Base-by-base conservation (phyloP, 2,329 filamentous ascomycete genomes). In the Ophiostoma triangulosporum region DNA sequence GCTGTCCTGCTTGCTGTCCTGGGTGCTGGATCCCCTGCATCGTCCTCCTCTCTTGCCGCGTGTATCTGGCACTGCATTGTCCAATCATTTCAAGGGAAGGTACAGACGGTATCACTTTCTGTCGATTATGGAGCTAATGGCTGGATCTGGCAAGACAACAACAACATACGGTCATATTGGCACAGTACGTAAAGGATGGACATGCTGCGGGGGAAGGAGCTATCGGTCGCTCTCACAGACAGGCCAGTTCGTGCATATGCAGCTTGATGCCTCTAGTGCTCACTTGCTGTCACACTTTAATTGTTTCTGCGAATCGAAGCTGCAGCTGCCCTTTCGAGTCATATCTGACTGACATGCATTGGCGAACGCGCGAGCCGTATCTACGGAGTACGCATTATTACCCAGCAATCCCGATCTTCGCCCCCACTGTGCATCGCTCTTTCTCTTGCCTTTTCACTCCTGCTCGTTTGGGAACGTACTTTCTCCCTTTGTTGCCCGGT, bases 271-370 rank as follows among this genome's bases (percentile, higher is more conserved):
- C 24, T 38, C 32, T 27, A 38, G 20, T n/a, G 20, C 31, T 29
- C n/a, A 14, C 35, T 27, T 26, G 38, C 52, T 26, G 31, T 38
- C 35, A 48, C 38, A 48, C 53, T 20, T 31, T 29, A 38, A 26
- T 15, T 43, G 32, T 29, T 51, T 54, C 48, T 54, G 24, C 52
- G 38, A 51, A 50, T 54, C 15, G 48, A 14, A 50, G 38, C 35
- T 43, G 52, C 35, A 27, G 35, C 7, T 48, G 45, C 26, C 14
- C 8, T 8, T 29, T 29, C 24, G 7, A 29, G 20, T 43, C 38
- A 24, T n/a, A n/a, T n/a, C n/a, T n/a, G n/a, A n/a, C n/a, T n/a
- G n/a, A n/a, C n/a, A n/a, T n/a, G n/a, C n/a, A n/a, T n/a, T n/a
- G n/a, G n/a, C n/a, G n/a, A n/a, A n/a, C n/a, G n/a, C n/a, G n/a